Percentiles rank a stretch among this genome's conserved stretches.
phyloP scores from a whole-genome alignment of 257 asterid species.

The Solanum pinnatisectum region DNA sequence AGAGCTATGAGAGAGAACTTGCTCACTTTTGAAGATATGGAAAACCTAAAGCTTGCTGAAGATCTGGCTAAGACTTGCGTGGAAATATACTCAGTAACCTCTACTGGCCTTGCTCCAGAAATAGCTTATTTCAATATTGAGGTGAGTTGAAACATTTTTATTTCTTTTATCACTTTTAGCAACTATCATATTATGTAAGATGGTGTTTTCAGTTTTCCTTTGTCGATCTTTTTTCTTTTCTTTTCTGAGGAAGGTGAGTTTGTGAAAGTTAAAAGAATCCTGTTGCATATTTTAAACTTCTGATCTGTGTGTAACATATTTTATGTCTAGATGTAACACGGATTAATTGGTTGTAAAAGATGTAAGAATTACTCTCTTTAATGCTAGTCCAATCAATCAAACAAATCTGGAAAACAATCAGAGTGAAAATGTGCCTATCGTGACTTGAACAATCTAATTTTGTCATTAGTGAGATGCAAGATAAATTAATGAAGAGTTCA shows the following conservation, averaged over 20 bases:
- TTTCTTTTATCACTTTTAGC: not conserved
- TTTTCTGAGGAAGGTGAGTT: not conserved
- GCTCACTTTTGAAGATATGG: constrained; percentile 79
- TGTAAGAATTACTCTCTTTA: not conserved
- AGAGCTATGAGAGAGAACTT: constrained; percentile 65
- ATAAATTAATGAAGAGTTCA: not conserved
- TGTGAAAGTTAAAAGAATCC: not conserved
- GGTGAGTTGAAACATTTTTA: constrained; percentile 31
- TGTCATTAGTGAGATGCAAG: not conserved
- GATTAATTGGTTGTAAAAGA: not conserved
- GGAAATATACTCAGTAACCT: constrained; percentile 78
- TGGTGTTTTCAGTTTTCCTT: not conserved
- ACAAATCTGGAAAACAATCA: not conserved
- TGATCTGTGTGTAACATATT: not conserved
- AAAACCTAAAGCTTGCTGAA: constrained; percentile 89
- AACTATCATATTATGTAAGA: not conserved
- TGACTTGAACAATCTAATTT: not conserved
- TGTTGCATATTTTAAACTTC: not conserved
- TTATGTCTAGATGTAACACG: not conserved
- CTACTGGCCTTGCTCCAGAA: constrained; percentile 96
- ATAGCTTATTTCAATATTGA: constrained; percentile 71
- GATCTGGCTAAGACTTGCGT: constrained; percentile 82
- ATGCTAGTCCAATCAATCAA: not conserved
- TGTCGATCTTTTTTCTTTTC: not conserved
- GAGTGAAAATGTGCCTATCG: not conserved